These are phyloP conservation scores for Limonium bicolor DNA, from an alignment of 148 eudicot genomes.

Conservation along the genomic window DNA sequence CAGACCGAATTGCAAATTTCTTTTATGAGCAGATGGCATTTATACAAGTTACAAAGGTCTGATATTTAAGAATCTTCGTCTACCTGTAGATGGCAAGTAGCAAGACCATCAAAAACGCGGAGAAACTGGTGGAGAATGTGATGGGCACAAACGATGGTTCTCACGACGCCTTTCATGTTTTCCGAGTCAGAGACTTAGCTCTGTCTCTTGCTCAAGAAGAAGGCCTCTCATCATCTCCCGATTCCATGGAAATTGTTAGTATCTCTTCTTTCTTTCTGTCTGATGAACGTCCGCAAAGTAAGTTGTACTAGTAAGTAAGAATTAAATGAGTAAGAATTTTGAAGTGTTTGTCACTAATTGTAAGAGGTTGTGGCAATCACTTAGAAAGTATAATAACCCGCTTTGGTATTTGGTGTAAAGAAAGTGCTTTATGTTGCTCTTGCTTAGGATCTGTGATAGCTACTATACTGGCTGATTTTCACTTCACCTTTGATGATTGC, in stretches of 20 bases:
- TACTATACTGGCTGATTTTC: too few relatives aligned
- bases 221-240: conserved; percentile 40
- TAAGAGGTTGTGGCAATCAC: too few relatives aligned
- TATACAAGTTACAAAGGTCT: too few relatives aligned
- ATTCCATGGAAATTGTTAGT: conserved; percentile 50
- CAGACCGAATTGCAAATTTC: too few relatives aligned
- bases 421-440: too few relatives aligned
- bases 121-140: conserved; percentile 35
- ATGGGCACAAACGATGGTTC: conserved; percentile 84
- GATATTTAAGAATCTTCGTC: too few relatives aligned
- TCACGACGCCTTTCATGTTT: conserved; percentile 80
- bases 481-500: too few relatives aligned
- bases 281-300: not conserved
- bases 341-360: too few relatives aligned
- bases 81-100: conserved; percentile 14
- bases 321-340: not conserved
- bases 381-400: too few relatives aligned
- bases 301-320: not conserved
- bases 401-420: too few relatives aligned
- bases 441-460: too few relatives aligned
- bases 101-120: conserved; percentile 43
- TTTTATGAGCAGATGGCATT: too few relatives aligned
- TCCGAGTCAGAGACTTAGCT: conserved; percentile 73
- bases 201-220: conserved; percentile 70
- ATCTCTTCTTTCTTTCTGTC: not conserved